Base-by-base conservation (phyloP, 2,329 filamentous ascomycete species). In the Colletotrichum liaoningense region DNA sequence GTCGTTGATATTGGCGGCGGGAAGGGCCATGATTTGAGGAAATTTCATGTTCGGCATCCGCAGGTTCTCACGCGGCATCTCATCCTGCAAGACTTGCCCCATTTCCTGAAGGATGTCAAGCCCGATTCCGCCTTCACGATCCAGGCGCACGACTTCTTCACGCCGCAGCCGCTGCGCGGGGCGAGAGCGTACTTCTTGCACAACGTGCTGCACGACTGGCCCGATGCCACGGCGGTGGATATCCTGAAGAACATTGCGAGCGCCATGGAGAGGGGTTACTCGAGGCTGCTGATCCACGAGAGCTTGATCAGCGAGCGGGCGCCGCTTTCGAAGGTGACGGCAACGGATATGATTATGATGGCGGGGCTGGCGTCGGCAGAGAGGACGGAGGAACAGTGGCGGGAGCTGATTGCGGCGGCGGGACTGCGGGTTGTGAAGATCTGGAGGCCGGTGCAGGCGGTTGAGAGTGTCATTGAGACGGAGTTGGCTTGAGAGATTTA, bases 151-250 rank as follows among this genome's bases (percentile, higher is more conserved):
- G 81, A 85, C 65, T 82, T 84, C 73, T 83, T 85, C 67, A 81
- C 78, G 0, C 78, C 80, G 5, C 84, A 86, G 65, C 83, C 83
- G 0, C 74, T 86, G 8, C 80, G 78, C 28, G 84, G 83, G 3
- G 84, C 84, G 0, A 80, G 80, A 6, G 79, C 74, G 7, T 79
- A 79, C 67, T 78, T 77, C 19, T 69, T 78, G 69, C 77, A 78
- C 58, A 75, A 72, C 33, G 70, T 79, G 1, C 63, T 79, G 26
- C 78, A 79, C 57, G 75, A 79, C 60, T 79, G 76, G 75, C 69
- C 78, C 3, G 77, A 79, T 30, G n/a, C 68, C 22, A 72, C 75
- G 33, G 73, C 69, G 14, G 57, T 69, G 12, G 63, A 74, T 55
- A 78, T 79, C 7, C 63, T 79, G 2, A 30, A 26, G 62, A 69